These are phyloP conservation scores for Nepenthes mirabilis DNA, from an alignment of 148 eudicot species.

Conservation along the genomic window DNA sequence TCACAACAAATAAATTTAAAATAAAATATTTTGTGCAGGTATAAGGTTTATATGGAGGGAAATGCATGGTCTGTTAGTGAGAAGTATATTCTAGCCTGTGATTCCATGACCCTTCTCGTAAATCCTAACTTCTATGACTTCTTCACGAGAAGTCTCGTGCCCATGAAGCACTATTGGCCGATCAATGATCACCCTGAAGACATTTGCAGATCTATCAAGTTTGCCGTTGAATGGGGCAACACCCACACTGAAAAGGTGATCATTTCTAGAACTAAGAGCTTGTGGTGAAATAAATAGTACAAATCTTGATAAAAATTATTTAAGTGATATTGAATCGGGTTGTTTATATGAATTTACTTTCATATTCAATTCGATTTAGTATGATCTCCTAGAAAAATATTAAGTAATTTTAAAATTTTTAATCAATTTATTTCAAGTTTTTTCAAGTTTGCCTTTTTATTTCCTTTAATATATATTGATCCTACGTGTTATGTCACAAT, in stretches of 20 bases:
- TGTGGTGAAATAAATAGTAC: too few species aligned
- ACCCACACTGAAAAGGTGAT: constrained; percentile 29
- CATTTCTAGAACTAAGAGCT: not conserved
- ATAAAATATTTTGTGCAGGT: constrained; percentile 16
- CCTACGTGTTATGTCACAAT: too few species aligned
- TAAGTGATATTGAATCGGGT: too few species aligned
- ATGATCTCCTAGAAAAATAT: too few species aligned
- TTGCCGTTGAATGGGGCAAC: constrained; percentile 66
- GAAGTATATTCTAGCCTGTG: constrained; percentile 58
- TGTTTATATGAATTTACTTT: too few species aligned
- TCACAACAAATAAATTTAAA: not conserved
- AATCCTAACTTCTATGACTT: constrained; percentile 43
- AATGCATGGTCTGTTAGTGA: constrained; percentile 64
- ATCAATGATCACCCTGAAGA: constrained; percentile 10
- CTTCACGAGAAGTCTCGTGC: constrained; percentile 51
- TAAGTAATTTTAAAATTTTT: too few species aligned
- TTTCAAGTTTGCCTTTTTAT: too few species aligned
- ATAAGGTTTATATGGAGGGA: constrained; percentile 60
- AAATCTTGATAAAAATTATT: too few species aligned
- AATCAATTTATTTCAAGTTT: too few species aligned
- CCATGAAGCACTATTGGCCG: constrained; percentile 58
- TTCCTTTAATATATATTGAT: too few species aligned
- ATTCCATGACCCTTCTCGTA: constrained; percentile 36
- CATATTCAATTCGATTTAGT: too few species aligned
- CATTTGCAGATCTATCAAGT: constrained; percentile 39